A percentile compares a stretch with the other conserved stretches of the same genome.
Evolutionary conservation across 257 asterid genomes (phyloP).

Genomic region (Avicennia marina): DNA sequence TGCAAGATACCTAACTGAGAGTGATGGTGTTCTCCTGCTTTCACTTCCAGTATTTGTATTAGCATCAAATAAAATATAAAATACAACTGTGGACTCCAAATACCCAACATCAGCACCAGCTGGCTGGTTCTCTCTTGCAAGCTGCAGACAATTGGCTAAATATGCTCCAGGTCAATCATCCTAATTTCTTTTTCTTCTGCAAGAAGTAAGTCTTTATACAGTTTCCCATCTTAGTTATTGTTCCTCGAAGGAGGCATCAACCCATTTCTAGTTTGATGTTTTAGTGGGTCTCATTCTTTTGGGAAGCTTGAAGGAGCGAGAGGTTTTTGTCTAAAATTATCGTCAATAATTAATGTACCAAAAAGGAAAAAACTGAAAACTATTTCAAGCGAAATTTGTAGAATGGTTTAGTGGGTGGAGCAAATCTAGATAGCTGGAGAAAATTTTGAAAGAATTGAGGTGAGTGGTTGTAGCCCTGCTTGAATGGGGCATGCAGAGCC

Average conservation of each 20-base stretch:
- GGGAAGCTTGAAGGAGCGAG: slow-evolving; percentile 9
- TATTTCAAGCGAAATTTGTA: neutral
- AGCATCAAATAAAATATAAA: slow-evolving; percentile 70
- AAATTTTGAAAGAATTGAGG: neutral
- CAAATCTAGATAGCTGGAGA: slow-evolving; percentile 1
- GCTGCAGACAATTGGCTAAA: slow-evolving; percentile 65
- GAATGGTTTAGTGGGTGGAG: neutral
- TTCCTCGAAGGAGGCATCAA: neutral
- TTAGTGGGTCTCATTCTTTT: slow-evolving; percentile 1
- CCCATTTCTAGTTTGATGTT: slow-evolving; percentile 3
- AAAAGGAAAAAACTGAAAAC: neutral
- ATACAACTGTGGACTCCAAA: slow-evolving; percentile 67
- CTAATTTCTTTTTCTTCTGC: slow-evolving; percentile 81
- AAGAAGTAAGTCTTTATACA: too few species aligned
- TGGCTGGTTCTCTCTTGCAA: slow-evolving; percentile 52
- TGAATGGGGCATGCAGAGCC: slow-evolving; percentile 4
- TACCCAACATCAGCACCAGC: slow-evolving; percentile 39
- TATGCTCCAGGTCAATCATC: slow-evolving; percentile 63
- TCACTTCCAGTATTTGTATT: slow-evolving; percentile 77
- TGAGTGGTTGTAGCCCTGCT: slow-evolving; percentile 8
- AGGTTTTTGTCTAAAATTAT: slow-evolving; percentile 1
- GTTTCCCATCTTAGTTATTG: neutral
- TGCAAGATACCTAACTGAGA: slow-evolving; percentile 41
- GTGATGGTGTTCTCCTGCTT: slow-evolving; percentile 45
- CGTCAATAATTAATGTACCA: neutral